Evolutionary conservation across 768 basidiomycete genomes (phyloP).

Genomic region (Lactarius psammicola): DNA sequence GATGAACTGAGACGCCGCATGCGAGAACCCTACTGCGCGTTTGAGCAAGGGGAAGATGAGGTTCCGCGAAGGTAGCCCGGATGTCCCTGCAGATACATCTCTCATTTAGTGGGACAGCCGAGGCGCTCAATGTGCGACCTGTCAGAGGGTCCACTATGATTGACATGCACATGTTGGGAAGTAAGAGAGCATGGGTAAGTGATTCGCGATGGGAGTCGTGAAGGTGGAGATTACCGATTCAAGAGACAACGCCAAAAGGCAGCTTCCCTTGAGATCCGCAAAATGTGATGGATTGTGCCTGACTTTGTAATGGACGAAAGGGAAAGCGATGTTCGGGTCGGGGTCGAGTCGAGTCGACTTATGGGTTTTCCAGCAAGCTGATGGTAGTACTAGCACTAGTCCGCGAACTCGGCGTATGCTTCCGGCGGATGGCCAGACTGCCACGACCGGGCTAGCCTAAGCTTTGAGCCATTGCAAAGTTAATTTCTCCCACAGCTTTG

Average conservation of each 20-base stretch:
- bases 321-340: background rate
- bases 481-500: background rate
- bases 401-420: background rate
- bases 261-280: background rate
- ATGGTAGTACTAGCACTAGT: background rate
- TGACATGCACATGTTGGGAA: slow-evolving; percentile 18
- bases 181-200: background rate
- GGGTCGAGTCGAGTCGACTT: background rate
- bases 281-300: background rate
- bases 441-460: background rate
- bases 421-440: background rate
- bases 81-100: slow-evolving; percentile 2
- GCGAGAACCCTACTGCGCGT: background rate
- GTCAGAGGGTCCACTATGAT: slow-evolving; percentile 7
- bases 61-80: background rate
- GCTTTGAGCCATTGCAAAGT: background rate
- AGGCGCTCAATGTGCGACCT: slow-evolving; percentile 4
- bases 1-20: slow-evolving; percentile 8
- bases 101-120: slow-evolving; percentile 5
- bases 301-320: background rate
- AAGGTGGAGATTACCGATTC: background rate
- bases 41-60: background rate
- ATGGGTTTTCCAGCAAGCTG: background rate
- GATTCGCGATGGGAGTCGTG: slow-evolving; percentile 5
- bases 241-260: background rate